phyloP scores from a whole-genome alignment of 345 rosid species.

The Lagerstroemia speciosa region DNA sequence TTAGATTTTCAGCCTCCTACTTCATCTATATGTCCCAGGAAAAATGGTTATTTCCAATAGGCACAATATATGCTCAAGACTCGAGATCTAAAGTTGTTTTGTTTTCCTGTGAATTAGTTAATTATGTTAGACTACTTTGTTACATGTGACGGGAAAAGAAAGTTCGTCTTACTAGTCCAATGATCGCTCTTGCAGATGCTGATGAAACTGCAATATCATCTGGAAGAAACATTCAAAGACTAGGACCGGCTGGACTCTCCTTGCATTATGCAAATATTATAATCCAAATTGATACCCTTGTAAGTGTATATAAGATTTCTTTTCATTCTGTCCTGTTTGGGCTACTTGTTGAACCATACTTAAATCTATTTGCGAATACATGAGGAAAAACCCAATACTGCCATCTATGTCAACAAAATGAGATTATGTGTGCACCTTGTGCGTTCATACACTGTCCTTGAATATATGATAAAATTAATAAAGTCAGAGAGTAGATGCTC shows the following conservation, averaged over 20 bases:
- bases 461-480: no score
- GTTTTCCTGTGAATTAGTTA: not conserved
- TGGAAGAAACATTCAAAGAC: slow-evolving; percentile 35
- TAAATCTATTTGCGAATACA: no score
- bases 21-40: not conserved
- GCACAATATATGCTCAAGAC: not conserved
- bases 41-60: not conserved
- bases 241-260: slow-evolving; percentile 95
- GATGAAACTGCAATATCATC: slow-evolving; percentile 32
- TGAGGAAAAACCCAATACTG: no score
- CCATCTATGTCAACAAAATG: no score
- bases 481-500: no score
- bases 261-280: slow-evolving; percentile 95
- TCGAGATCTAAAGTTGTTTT: not conserved
- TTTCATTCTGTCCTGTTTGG: not conserved
- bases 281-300: slow-evolving; percentile 88
- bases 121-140: not conserved
- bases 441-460: no score
- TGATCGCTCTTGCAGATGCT: slow-evolving; percentile 11
- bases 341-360: not conserved
- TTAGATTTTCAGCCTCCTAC: not conserved
- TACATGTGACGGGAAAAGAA: not conserved
- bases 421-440: no score
- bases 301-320: slow-evolving; percentile 31
- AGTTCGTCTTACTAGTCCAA: not conserved